These are phyloP conservation scores for Exophiala lecanii-corni DNA, from an alignment of 2,329 filamentous ascomycete genomes.

Conservation along the genomic window DNA sequence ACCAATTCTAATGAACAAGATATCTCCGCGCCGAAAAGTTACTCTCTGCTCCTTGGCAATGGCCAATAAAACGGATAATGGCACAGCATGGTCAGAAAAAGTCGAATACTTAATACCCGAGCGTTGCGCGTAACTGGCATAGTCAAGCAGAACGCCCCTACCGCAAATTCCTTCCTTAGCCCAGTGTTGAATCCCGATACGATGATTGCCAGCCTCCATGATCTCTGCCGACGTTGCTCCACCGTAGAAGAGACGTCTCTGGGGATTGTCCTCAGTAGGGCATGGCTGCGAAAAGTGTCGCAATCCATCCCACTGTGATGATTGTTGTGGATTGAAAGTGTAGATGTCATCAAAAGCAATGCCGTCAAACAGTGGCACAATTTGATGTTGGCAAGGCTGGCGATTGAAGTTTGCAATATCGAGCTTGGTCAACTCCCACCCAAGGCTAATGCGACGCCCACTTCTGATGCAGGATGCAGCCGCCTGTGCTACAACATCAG, in stretches of 20 bases:
- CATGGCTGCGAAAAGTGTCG: conserved; percentile 22
- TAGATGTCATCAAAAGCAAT: conserved; percentile 40
- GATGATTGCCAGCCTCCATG: conserved; percentile 29
- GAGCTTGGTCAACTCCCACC: conserved; percentile 54
- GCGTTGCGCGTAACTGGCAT: conserved; percentile 38
- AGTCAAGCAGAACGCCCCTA: conserved; percentile 46
- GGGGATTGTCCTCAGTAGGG: conserved; percentile 6
- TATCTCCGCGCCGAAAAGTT: conserved; percentile 47
- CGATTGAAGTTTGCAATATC: conserved; percentile 53
- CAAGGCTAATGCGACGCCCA: conserved; percentile 49
- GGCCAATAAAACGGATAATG: conserved; percentile 35
- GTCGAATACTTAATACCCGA: conserved; percentile 35
- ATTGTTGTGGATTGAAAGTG: conserved; percentile 45
- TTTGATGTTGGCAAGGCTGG: conserved; percentile 47
- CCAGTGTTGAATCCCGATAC: conserved; percentile 32
- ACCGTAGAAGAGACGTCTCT: conserved; percentile 13
- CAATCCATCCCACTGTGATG: conserved; percentile 48
- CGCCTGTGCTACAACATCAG: conserved; percentile 46
- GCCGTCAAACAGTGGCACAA: conserved; percentile 42
- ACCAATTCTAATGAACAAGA: conserved; percentile 48
- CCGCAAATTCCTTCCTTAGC: conserved; percentile 41
- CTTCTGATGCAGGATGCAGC: conserved; percentile 49
- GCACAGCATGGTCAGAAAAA: conserved; percentile 41
- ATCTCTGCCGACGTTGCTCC: conserved; percentile 18
- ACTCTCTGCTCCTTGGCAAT: conserved; percentile 41